Evolutionary conservation across 495 filamentous ascomycete genomes (phyloP).

Genomic region (Xylaria bambusicola): DNA sequence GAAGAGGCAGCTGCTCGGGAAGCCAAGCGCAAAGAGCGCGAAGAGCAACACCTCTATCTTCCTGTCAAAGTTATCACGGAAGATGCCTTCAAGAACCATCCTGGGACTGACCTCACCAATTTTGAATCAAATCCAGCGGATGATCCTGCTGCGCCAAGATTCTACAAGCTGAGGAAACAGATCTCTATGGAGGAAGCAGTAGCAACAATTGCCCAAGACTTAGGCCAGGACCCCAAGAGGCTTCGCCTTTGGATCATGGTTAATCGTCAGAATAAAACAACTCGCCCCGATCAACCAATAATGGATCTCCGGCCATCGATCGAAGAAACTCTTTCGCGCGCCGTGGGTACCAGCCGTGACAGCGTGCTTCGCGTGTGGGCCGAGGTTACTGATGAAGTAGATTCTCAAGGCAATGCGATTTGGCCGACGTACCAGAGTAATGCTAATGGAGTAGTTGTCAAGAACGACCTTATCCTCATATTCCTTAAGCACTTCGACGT

Average conservation of each 20-base stretch:
- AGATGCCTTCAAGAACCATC: slow-evolving; percentile 73
- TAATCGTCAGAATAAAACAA: slow-evolving; percentile 96
- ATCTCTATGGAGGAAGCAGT: slow-evolving; percentile 76
- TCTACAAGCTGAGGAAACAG: slow-evolving; percentile 69
- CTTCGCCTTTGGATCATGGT: slow-evolving; percentile 96
- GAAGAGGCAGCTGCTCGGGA: slow-evolving; percentile 79
- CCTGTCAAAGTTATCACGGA: slow-evolving; percentile 78
- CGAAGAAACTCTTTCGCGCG: slow-evolving; percentile 72
- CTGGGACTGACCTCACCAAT: slow-evolving; percentile 80
- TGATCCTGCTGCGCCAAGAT: slow-evolving; percentile 62
- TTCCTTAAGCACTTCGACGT: slow-evolving; percentile 93
- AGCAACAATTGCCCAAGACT: slow-evolving; percentile 65
- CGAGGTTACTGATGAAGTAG: slow-evolving; percentile 67
- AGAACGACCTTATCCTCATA: slow-evolving; percentile 66
- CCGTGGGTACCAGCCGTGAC: slow-evolving; percentile 60
- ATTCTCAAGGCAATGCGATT: slow-evolving; percentile 61
- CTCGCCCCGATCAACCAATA: slow-evolving; percentile 84
- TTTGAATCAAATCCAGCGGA: slow-evolving; percentile 58
- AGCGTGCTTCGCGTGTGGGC: slow-evolving; percentile 82
- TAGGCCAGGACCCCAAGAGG: slow-evolving; percentile 60
- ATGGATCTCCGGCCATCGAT: slow-evolving; percentile 74
- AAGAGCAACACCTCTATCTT: slow-evolving; percentile 92
- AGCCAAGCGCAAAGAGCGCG: slow-evolving; percentile 76
- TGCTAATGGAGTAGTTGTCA: slow-evolving; percentile 49
- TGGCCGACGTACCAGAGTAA: slow-evolving; percentile 62